Conservation (phyloP, 1,139 yeast species). For the Yamadazyma epiphylla region DNA sequence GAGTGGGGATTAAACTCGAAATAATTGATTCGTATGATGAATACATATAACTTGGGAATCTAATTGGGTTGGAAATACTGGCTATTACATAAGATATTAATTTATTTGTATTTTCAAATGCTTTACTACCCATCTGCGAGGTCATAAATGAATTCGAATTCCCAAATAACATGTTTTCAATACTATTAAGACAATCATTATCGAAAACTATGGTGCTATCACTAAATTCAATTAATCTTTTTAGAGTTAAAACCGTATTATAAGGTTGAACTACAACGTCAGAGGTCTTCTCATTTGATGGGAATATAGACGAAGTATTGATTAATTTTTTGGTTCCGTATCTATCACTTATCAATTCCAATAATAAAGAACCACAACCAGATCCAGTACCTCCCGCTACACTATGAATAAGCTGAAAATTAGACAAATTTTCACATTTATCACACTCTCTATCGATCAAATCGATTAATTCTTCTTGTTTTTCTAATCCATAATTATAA, state of each 20-base stretch:
- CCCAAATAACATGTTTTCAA: conserved; percentile 52
- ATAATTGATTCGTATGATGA: conserved; percentile 80
- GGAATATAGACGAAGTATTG: conserved; percentile 85
- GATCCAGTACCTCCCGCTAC: conserved; percentile 99
- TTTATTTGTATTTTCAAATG: conserved; percentile 77
- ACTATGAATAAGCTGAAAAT: conserved; percentile 87
- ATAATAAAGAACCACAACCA: conserved; percentile 81
- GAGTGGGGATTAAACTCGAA: conserved; percentile 82
- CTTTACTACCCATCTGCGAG: conserved; percentile 16
- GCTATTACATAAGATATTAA: conserved; percentile 83
- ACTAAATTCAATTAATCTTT: conserved; percentile 75
- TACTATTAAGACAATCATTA: conserved; percentile 74
- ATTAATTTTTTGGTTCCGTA: conserved; percentile 75
- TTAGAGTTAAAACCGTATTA: conserved; percentile 78
- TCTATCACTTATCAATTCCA: conserved; percentile 77
- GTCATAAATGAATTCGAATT: conserved; percentile 19
- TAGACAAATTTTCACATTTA: conserved; percentile 84
- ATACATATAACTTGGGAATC: conserved; percentile 92
- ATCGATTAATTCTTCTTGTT: conserved; percentile 70
- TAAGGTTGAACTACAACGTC: conserved; percentile 98
- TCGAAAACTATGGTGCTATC: conserved; percentile 88
- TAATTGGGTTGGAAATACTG: conserved; percentile 76
- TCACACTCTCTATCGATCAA: conserved; percentile 90
- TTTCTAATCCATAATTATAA: conserved; percentile 66
- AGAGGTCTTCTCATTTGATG: conserved; percentile 68